Conservation (phyloP, 306 rosid species). For the Albizia julibrissin region DNA sequence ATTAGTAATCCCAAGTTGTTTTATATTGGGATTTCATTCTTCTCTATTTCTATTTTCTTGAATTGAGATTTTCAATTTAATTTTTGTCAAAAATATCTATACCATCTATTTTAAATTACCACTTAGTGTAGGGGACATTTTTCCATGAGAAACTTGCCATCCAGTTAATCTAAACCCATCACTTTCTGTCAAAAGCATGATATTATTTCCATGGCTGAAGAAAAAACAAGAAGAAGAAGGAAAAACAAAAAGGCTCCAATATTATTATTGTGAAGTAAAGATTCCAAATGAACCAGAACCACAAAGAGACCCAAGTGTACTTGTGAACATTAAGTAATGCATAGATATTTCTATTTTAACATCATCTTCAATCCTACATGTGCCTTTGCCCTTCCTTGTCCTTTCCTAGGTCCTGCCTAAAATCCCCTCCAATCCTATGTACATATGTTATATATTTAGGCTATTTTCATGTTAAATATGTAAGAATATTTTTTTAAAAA, state of each 20-base stretch:
- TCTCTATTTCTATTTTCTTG: neutral
- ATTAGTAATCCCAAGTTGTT: neutral
- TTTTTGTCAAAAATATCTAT: neutral
- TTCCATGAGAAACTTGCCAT: neutral
- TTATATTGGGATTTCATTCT: conserved; percentile 29
- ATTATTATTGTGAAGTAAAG: conserved; percentile 5
- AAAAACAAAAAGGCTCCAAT: neutral
- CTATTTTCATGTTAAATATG: neutral
- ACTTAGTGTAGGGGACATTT: neutral
- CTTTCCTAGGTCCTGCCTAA: conserved; percentile 3
- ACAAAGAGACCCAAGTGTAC: neutral
- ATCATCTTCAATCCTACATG: neutral
- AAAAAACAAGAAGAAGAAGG: neutral
- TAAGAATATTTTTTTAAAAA: neutral
- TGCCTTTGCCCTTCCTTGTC: conserved; percentile 17
- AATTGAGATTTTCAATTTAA: neutral
- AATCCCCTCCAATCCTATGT: neutral
- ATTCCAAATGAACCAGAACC: conserved; percentile 39
- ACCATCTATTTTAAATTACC: neutral
- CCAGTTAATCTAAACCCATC: neutral
- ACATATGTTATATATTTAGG: neutral
- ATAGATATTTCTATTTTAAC: conserved; percentile 26
- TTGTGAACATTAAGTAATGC: neutral
- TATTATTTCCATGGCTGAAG: conserved; percentile 1
- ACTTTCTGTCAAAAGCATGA: neutral